Evolutionary conservation across 2,329 filamentous ascomycete species (phyloP).

Genomic region (Paracorniculantispora psalliotae): DNA sequence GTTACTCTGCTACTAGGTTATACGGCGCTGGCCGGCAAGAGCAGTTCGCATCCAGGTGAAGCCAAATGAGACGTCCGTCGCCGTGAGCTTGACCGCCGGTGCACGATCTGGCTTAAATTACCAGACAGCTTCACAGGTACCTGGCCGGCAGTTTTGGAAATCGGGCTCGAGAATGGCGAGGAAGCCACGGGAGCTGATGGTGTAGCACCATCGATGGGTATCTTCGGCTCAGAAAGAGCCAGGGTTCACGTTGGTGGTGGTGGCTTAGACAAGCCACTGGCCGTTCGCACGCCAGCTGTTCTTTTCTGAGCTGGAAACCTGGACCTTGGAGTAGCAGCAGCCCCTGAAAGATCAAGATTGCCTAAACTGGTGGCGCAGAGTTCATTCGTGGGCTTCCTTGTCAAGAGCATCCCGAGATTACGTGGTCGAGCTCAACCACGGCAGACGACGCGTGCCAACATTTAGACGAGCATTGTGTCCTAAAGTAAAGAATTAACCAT

Average conservation of each 20-base stretch:
- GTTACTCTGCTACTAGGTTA: too few species aligned
- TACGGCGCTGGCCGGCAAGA: too few species aligned
- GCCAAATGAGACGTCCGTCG: too few species aligned
- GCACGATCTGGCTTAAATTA: background rate
- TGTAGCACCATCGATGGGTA: background rate
- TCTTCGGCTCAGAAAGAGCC: background rate
- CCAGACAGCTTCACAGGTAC: background rate
- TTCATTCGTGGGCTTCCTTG: background rate
- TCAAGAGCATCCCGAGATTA: background rate
- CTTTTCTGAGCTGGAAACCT: background rate
- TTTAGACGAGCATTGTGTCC: too few species aligned
- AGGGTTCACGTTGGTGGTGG: background rate
- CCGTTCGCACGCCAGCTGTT: background rate
- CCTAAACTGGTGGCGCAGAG: background rate
- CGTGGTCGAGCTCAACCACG: background rate
- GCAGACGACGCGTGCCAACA: background rate
- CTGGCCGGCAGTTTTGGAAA: background rate
- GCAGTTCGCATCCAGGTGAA: too few species aligned
- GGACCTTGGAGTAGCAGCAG: background rate
- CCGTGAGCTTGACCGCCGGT: background rate
- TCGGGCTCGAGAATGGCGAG: background rate
- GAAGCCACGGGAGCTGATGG: too few species aligned
- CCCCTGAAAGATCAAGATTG: constrained; percentile 6
- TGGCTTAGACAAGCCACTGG: constrained; percentile 8
- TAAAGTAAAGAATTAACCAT: too few species aligned